Evolutionary conservation across 2,329 filamentous ascomycete species (phyloP).

Genomic region (Pseudofabraea citricarpa): DNA sequence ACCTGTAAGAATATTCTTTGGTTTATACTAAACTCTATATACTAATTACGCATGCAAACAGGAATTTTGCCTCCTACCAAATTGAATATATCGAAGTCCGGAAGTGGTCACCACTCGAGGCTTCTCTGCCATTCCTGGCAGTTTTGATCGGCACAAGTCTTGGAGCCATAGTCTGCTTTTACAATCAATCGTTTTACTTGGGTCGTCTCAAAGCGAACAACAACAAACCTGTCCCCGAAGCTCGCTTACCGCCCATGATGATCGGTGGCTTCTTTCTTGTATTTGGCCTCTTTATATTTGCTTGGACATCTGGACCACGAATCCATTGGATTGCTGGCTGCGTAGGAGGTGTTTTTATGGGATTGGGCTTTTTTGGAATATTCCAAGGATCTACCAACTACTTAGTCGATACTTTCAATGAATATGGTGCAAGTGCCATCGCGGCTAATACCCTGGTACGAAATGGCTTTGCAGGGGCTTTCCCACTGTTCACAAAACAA

Average conservation of each 20-base stretch:
- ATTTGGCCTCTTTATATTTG: slow-evolving; percentile 25
- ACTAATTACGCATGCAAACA: too few species aligned
- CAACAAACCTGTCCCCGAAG: slow-evolving; percentile 36
- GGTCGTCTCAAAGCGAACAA: slow-evolving; percentile 25
- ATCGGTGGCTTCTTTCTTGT: slow-evolving; percentile 26
- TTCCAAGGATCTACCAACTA: slow-evolving; percentile 27
- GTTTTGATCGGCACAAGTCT: slow-evolving; percentile 38
- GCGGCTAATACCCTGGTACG: slow-evolving; percentile 39
- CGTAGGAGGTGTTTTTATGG: slow-evolving; percentile 19
- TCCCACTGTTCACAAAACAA: slow-evolving; percentile 35
- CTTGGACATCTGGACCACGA: slow-evolving; percentile 19
- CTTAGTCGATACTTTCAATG: slow-evolving; percentile 38
- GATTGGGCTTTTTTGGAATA: slow-evolving; percentile 25
- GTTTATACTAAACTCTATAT: too few species aligned
- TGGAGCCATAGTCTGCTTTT: slow-evolving; percentile 44
- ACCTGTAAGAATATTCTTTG: slow-evolving; percentile 33
- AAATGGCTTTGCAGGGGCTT: slow-evolving; percentile 38
- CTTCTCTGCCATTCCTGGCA: slow-evolving; percentile 53
- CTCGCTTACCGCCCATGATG: slow-evolving; percentile 42
- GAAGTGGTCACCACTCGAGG: not conserved
- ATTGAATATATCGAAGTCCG: not conserved
- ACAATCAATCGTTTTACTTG: slow-evolving; percentile 21
- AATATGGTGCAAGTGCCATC: slow-evolving; percentile 40
- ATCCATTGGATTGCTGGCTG: slow-evolving; percentile 20
- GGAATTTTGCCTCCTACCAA: not conserved